phyloP scores from a whole-genome alignment of 768 basidiomycete species.

The Hericium coralloides region DNA sequence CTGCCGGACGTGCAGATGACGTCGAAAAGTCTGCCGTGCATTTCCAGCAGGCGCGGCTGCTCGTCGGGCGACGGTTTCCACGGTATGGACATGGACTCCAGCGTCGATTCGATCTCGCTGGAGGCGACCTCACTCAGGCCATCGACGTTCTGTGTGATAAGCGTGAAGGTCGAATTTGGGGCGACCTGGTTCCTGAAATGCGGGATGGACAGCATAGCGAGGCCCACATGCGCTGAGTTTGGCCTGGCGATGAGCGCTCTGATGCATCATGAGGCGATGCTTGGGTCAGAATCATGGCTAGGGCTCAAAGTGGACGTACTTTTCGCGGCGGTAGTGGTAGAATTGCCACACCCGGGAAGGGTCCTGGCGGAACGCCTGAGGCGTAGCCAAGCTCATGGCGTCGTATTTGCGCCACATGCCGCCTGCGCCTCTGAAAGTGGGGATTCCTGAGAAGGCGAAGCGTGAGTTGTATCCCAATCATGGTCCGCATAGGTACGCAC shows the following conservation, averaged over 20 bases:
- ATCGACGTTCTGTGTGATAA: conserved; percentile 60
- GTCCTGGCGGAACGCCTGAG: conserved; percentile 3
- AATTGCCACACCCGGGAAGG: conserved; percentile 9
- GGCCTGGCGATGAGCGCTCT: conserved; percentile 27
- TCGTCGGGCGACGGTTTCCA: conserved; percentile 5
- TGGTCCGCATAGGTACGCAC: background rate
- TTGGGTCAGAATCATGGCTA: background rate
- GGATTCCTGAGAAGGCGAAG: conserved; percentile 17
- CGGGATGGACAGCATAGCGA: conserved; percentile 38
- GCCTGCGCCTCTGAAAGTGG: conserved; percentile 14
- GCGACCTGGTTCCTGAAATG: conserved; percentile 28
- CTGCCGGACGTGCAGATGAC: conserved; percentile 34
- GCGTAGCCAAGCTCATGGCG: conserved; percentile 2
- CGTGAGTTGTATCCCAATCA: background rate
- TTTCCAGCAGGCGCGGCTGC: conserved; percentile 28
- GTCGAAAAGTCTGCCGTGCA: conserved; percentile 55
- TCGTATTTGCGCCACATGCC: conserved; percentile 8
- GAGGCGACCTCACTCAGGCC: conserved; percentile 37
- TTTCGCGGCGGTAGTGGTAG: conserved; percentile 9
- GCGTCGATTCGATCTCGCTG: background rate
- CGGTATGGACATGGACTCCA: background rate
- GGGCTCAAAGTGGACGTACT: background rate
- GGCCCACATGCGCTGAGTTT: conserved; percentile 46
- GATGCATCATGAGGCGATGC: background rate
- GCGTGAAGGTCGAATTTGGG: conserved; percentile 27